These are phyloP conservation scores for Nidularia pulvinata DNA, from an alignment of 768 basidiomycete species.

Conservation along the genomic window DNA sequence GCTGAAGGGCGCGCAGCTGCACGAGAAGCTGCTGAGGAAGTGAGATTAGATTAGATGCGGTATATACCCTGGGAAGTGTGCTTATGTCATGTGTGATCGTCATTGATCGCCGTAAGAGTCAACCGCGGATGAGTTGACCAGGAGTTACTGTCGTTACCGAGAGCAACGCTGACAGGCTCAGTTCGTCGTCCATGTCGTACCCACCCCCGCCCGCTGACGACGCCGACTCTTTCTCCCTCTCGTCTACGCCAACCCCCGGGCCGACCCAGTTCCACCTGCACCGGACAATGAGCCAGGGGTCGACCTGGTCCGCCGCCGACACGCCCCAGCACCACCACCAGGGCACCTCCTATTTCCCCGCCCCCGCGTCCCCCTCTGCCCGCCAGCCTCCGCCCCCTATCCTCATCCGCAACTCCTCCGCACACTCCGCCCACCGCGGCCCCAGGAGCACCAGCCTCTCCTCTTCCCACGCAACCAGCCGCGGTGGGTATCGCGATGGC, in stretches of 20 bases:
- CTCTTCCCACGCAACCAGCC: conserved; percentile 52
- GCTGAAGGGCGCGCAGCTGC: conserved; percentile 81
- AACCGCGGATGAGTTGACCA: no score
- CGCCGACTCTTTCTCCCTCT: conserved; percentile 23
- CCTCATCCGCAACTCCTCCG: conserved; percentile 49
- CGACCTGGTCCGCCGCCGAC: conserved; percentile 58
- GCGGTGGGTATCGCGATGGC: conserved; percentile 44
- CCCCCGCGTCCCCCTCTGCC: conserved; percentile 44
- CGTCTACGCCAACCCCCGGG: conserved; percentile 45
- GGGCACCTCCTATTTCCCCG: conserved; percentile 66
- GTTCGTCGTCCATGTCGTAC: conserved; percentile 16
- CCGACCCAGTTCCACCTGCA: conserved; percentile 24
- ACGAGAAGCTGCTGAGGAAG: conserved; percentile 76
- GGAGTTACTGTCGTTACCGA: no score
- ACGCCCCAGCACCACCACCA: conserved; percentile 66
- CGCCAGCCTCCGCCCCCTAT: conserved; percentile 39
- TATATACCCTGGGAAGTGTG: conserved; percentile 16
- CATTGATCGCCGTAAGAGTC: background rate
- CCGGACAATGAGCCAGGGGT: conserved; percentile 47
- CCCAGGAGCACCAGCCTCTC: conserved; percentile 62
- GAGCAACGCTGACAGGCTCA: no score
- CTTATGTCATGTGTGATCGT: background rate
- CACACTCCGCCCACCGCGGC: conserved; percentile 45
- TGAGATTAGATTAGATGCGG: conserved; percentile 30
- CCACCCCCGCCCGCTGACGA: conserved; percentile 30